Conservation (phyloP, 176 grass and related monocot genomes). For the Aegilops longissima region DNA sequence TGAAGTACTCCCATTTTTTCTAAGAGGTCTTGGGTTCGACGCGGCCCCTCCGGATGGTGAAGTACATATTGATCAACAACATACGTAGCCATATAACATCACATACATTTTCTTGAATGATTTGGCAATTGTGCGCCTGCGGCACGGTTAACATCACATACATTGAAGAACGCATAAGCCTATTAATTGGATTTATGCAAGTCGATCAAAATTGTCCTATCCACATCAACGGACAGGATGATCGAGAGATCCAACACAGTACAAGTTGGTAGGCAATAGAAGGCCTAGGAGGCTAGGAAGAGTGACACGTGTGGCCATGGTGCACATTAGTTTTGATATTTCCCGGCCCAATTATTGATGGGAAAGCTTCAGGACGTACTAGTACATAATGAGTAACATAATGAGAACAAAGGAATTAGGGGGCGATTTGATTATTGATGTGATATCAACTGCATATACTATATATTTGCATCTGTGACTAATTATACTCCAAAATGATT, state of each 20-base stretch:
- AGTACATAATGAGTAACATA: background rate
- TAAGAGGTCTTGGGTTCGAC: too few relatives aligned
- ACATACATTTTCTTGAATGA: too few relatives aligned
- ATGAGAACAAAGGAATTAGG: background rate
- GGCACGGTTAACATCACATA: background rate
- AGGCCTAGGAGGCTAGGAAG: slow-evolving; percentile 4
- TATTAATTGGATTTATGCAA: background rate
- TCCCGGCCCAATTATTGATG: slow-evolving; percentile 1
- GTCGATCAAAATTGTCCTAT: background rate
- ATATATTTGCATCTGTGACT: background rate
- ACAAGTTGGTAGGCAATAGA: background rate
- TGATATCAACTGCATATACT: background rate
- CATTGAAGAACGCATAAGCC: background rate
- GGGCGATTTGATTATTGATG: slow-evolving; percentile 6
- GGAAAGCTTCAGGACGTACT: background rate
- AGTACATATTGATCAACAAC: too few relatives aligned
- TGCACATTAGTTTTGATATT: slow-evolving; percentile 5
- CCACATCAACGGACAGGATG: background rate
- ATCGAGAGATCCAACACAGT: background rate
- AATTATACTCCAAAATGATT: background rate
- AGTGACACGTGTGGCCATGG: slow-evolving; percentile 2
- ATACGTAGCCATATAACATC: too few relatives aligned
- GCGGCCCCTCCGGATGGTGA: too few relatives aligned
- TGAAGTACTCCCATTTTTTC: too few relatives aligned
- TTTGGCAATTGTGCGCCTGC: background rate